These are phyloP conservation scores for Mycosarcoma maydis DNA, from an alignment of 1,284 basidiomycete genomes.

Conservation along the genomic window DNA sequence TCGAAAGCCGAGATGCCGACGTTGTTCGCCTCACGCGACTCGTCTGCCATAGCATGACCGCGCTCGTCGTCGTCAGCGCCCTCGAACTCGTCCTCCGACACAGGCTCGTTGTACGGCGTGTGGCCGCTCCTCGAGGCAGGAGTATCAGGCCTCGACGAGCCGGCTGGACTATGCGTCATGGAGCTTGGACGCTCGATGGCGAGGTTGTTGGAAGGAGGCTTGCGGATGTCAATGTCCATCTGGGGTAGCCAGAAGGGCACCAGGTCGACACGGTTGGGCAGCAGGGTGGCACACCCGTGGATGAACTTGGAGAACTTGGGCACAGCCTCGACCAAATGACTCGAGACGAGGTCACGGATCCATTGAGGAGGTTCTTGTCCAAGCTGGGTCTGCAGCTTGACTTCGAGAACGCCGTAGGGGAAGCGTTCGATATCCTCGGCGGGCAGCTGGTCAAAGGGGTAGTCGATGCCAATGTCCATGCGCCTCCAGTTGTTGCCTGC, in stretches of 20 bases:
- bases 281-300: slow-evolving; percentile 91
- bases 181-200: slow-evolving; percentile 61
- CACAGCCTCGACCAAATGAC: slow-evolving; percentile 76
- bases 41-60: slow-evolving; percentile 53
- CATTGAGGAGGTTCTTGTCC: slow-evolving; percentile 96
- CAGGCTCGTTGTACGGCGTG: slow-evolving; percentile 62
- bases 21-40: slow-evolving; percentile 58
- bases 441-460: slow-evolving; percentile 83
- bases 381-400: slow-evolving; percentile 95
- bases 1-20: slow-evolving; percentile 62
- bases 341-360: slow-evolving; percentile 93
- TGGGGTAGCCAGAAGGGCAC: slow-evolving; percentile 99
- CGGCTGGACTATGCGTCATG: slow-evolving; percentile 29
- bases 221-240: slow-evolving; percentile 73
- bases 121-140: slow-evolving; percentile 37
- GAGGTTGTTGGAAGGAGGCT: slow-evolving; percentile 52
- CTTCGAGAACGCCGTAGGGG: slow-evolving; percentile 91
- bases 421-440: slow-evolving; percentile 87
- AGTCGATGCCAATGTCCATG: slow-evolving; percentile 90
- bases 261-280: slow-evolving; percentile 94
- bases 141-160: slow-evolving; percentile 55
- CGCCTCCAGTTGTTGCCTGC: slow-evolving; percentile 91
- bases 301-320: slow-evolving; percentile 86
- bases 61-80: slow-evolving; percentile 54
- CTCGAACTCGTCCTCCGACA: slow-evolving; percentile 66